Evolutionary conservation across 2,329 filamentous ascomycete species (phyloP).

Genomic region (Scolecobasidium constrictum): DNA sequence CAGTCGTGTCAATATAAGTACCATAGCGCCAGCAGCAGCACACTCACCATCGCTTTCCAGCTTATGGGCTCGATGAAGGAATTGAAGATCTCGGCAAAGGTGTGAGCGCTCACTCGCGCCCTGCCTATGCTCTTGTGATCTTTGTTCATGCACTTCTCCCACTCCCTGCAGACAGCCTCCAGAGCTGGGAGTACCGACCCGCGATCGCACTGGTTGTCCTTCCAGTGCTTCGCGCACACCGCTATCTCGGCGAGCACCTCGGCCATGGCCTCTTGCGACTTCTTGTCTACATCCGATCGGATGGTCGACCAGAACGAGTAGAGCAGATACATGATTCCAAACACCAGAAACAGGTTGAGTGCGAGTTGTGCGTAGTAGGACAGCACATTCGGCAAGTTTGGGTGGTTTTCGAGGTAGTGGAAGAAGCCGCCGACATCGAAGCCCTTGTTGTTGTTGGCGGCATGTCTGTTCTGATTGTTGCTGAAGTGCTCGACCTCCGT

Average conservation of each 20-base stretch:
- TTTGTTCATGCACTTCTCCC: constrained; percentile 79
- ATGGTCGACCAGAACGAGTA: constrained; percentile 61
- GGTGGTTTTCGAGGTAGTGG: constrained; percentile 52
- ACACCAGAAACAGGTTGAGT: constrained; percentile 54
- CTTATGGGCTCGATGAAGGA: constrained; percentile 85
- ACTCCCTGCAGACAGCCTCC: constrained; percentile 61
- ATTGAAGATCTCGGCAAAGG: constrained; percentile 87
- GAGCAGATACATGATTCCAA: constrained; percentile 51
- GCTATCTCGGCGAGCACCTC: constrained; percentile 63
- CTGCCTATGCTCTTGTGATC: constrained; percentile 69
- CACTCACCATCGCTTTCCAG: constrained; percentile 62
- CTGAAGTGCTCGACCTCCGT: constrained; percentile 7
- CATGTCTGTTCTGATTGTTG: not conserved
- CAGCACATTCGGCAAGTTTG: constrained; percentile 53
- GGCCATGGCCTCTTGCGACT: constrained; percentile 56
- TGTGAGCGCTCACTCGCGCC: constrained; percentile 72
- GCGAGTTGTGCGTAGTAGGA: constrained; percentile 55
- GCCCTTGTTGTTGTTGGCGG: constrained; percentile 8
- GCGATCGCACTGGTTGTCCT: constrained; percentile 62
- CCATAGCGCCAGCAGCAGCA: not conserved
- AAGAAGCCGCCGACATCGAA: constrained; percentile 38
- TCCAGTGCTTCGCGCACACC: constrained; percentile 62
- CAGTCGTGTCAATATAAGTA: constrained; percentile 8
- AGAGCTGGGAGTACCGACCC: constrained; percentile 57
- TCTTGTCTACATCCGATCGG: constrained; percentile 62